Base-by-base conservation (phyloP, 345 rosid genomes). In the Balakata baccata region DNA sequence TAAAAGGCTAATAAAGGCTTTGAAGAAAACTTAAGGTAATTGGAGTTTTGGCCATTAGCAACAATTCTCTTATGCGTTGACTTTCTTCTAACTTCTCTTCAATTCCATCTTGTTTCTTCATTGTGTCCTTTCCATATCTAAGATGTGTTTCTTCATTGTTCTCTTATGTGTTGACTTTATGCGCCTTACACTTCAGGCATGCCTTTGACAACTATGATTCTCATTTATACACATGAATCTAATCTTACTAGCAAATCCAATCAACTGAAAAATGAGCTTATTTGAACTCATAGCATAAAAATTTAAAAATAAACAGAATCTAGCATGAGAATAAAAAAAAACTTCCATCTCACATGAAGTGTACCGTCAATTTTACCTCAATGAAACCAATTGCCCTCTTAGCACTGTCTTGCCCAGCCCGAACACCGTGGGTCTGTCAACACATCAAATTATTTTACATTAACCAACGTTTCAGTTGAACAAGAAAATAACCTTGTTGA, bases 321-420 rank as follows among this genome's bases (percentile, higher is more conserved):
- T 52, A 52, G 59, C 23, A 54, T n/a, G 25, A n/a, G 23, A 58
- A 37, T 13, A 58, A 11, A n/a, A 29, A 18, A 68, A 68, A 17
- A 25, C 46, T 67, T 54, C 18, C 43, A 52, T 14, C 20, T 63
- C 71, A 14, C 14, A 52, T 57, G 68, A 51, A 34, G n/a, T 38
- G 39, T 58, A 49, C 59, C 43, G 73, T 38, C 39, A 64, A 57
- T 52, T 58, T 43, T 78, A 89, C 97, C 94, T 93, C 93, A 4
- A 88, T 69, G 71, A 93, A 91, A 80, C 96, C 88, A 78, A 89
- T 89, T 0, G 91, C 98, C 77, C 86, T 93, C 83, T 86, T 91
- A 46, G 89, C 89, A 76, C 82, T 84, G 76, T 88, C 86, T 65
- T 86, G 85, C 62, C 97, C 94, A 70, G 77, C 74, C 79, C 92